Base-by-base conservation (phyloP, 768 basidiomycete genomes). In the Aureoboletus auriporus region DNA sequence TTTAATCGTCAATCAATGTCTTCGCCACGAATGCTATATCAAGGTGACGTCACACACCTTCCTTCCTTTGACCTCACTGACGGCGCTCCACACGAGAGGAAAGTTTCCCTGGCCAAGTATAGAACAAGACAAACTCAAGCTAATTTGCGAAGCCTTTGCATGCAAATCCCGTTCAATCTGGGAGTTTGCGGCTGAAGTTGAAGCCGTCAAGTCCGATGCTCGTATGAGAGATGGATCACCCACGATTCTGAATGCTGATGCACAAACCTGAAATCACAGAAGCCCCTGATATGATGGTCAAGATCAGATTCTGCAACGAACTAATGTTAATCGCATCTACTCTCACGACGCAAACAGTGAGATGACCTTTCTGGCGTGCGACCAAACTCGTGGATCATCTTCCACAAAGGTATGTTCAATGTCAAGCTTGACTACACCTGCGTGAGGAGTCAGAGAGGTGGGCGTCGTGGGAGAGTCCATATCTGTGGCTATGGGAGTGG, bases 21-120 rank as follows among this genome's bases (percentile, higher is more conserved):
- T 11, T 11, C 10, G 13, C 8, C 8, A 14, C 7, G 16, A 50
- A 39, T 5, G 2, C 8, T 28, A 29, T 9, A 17, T 36, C 4
- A 29, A 36, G 36, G 17, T 8, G 29, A 23, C 20, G 20, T 28
- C 4, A 58, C 72, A 26, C 51, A 82, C 83, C 67, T 82, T 90
- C 43, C 89, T 71, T 4, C 89, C 89, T 56, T 81, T 82, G 20
- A 90, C 77, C 65, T 92, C 65, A 34, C 59, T 57, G 35, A 58
- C 10, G 11, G 44, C 46, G 45, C 63, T 65, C 65, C 65, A 66
- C 26, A 84, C 1, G 5, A 66, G 5, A 6, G 60, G 50, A 12
- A 80, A 60, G 10, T 70, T 61, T 1, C 90, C 89, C 65, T 91
- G 90, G 3, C 83, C 53, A 3, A 85, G 69, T 45, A 91, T 86